Percentiles rank a stretch among this genome's conserved stretches.
phyloP scores from a whole-genome alignment of 129 eudicot genomes.

The Rutidosis leptorrhynchoides region DNA sequence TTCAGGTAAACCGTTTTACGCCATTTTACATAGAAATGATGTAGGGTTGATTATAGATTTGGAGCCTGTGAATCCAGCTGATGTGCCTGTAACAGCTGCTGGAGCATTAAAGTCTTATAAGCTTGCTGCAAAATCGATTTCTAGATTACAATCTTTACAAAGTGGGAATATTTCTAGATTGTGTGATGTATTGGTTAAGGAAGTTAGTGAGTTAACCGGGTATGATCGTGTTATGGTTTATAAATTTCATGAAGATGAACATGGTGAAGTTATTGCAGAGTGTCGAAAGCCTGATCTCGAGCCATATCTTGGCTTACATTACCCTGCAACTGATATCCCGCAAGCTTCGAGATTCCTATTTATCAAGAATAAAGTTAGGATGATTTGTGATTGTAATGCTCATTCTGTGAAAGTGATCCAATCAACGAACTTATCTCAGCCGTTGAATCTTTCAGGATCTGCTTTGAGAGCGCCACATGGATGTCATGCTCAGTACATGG shows the following conservation, averaged over 20 bases:
- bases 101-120: constrained; percentile 80
- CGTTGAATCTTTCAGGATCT: constrained; percentile 73
- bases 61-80: constrained; percentile 79
- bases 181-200: constrained; percentile 76
- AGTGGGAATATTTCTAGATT: constrained; percentile 66
- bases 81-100: constrained; percentile 67
- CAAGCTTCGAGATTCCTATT: constrained; percentile 89
- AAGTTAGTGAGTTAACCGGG: constrained; percentile 70
- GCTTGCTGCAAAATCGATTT: constrained; percentile 78
- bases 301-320: constrained; percentile 84
- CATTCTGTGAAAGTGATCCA: constrained; percentile 63
- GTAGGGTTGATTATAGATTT: constrained; percentile 77
- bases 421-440: constrained; percentile 52
- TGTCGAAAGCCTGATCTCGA: constrained; percentile 51
- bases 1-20: constrained; percentile 84
- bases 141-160: constrained; percentile 65
- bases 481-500: constrained; percentile 83
- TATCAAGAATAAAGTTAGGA: constrained; percentile 77
- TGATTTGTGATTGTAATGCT: constrained; percentile 84
- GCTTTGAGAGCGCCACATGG: constrained; percentile 82
- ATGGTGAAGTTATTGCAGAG: constrained; percentile 85
- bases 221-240: constrained; percentile 92
- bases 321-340: constrained; percentile 91
- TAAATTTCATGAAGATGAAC: constrained; percentile 88
- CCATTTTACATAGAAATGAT: constrained; percentile 71